phyloP scores from a whole-genome alignment of 2,329 filamentous ascomycete species.

The Keithomyces neogunnii region DNA sequence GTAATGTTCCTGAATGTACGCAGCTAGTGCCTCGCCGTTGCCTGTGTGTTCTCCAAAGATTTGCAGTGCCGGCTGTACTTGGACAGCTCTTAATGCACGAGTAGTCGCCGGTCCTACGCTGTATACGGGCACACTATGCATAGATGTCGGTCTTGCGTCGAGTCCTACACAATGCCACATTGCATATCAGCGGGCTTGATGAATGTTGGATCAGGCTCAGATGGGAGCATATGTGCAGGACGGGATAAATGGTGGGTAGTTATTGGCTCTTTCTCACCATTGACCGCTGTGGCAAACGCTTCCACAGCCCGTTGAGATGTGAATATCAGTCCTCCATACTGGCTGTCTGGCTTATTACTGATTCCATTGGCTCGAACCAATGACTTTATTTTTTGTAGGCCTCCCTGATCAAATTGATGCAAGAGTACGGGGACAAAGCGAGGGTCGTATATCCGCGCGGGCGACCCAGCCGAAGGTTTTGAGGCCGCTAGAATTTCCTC shows the following conservation, averaged over 20 bases:
- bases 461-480: neutral
- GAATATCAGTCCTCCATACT: conserved; percentile 73
- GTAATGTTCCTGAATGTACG: conserved; percentile 75
- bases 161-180: neutral
- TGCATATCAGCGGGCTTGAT: neutral
- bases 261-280: conserved; percentile 35
- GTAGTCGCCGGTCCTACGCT: conserved; percentile 77
- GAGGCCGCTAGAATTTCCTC: conserved; percentile 46
- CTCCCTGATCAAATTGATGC: conserved; percentile 56
- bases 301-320: conserved; percentile 80
- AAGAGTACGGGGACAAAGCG: conserved; percentile 70
- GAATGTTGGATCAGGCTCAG: neutral
- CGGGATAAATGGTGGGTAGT: neutral
- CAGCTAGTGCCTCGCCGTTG: conserved; percentile 71
- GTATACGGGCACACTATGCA: conserved; percentile 56
- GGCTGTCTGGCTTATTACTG: conserved; percentile 21
- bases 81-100: conserved; percentile 55
- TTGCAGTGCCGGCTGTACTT: conserved; percentile 40
- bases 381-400: conserved; percentile 43
- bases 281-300: conserved; percentile 58
- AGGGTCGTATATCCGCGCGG: conserved; percentile 45
- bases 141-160: conserved; percentile 36
- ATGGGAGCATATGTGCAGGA: no score
- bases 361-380: conserved; percentile 39
- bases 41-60: conserved; percentile 77